Evolutionary conservation across 805 yeast species (phyloP), one percentile per base, ranked within the genome.

Genomic region (Schwanniomyces sp.): DNA sequence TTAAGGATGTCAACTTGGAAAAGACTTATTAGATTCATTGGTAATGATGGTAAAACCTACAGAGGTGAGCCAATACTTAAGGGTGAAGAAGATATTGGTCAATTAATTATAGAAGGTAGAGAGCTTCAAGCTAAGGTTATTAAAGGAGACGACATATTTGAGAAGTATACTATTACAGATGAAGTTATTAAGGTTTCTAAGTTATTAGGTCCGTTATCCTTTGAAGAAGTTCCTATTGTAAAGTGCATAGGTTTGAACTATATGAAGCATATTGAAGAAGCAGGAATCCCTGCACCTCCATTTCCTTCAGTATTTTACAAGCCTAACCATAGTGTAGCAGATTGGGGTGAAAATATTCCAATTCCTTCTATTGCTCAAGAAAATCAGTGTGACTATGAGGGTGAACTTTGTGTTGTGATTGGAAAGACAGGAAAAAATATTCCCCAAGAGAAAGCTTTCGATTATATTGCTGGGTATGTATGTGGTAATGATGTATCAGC

Each of bases 401-500:
- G 76, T 25, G 85, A 80, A 55, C 61, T 80, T 38, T 81, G 75
- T 3, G 72, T 78, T 21, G 78, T 80, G 8, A 80, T 80, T 49
- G 85, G 85, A 24, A 74, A 72, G 54, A 52, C 61, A n/a, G 77
- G 79, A 37, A 66, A 62, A 48, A 66, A 77, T 50, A 78, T 80
- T 21, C 42, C 67, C n/a, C 66, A 57, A 18, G 71, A 62, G 14
- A 65, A 76, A 16, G 84, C 83, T 3, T 58, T 72, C 41, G 64
- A 70, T 39, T 68, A 78, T 48, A 75, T 80, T 2, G 58, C 78
- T 16, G 85, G 85, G 8, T 80, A 77, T 58, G 57, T 80, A 1
- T 72, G 74, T 17, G 84, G 84, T 6, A 78, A 81, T 58, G 85
- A 80, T 56, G 78, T 80, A 8, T 76, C 82, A 7, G 81, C 78